Conservation (phyloP, 2,329 filamentous ascomycete genomes). For the Penicillium sp. region DNA sequence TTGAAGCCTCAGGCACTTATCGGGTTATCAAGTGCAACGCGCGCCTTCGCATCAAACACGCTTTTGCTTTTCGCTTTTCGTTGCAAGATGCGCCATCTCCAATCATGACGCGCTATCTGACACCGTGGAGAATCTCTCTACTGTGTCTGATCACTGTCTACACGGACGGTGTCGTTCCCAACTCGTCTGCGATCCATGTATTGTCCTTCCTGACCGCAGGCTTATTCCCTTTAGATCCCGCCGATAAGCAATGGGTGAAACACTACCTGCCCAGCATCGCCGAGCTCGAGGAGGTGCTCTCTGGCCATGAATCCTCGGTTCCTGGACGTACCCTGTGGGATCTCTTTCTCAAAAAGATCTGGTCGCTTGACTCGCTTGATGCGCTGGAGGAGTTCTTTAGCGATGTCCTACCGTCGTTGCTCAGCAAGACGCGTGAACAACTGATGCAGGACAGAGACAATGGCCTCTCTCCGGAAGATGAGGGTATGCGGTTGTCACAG, state of each 20-base stretch:
- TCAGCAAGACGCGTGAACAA: slow-evolving; percentile 61
- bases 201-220: slow-evolving; percentile 74
- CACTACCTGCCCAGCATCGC: slow-evolving; percentile 38
- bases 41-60: slow-evolving; percentile 6
- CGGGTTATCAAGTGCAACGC: slow-evolving; percentile 11
- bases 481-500: slow-evolving; percentile 60
- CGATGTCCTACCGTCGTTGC: slow-evolving; percentile 48
- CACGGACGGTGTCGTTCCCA: slow-evolving; percentile 64
- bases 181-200: slow-evolving; percentile 65
- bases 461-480: slow-evolving; percentile 47
- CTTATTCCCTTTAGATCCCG: slow-evolving; percentile 49
- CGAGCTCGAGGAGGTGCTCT: slow-evolving; percentile 48
- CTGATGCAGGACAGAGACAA: slow-evolving; percentile 53
- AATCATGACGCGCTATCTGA: slow-evolving; percentile 74
- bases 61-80: neutral
- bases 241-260: slow-evolving; percentile 28
- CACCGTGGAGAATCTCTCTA: slow-evolving; percentile 80
- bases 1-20: slow-evolving; percentile 22
- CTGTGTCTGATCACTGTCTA: slow-evolving; percentile 80
- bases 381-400: slow-evolving; percentile 73
- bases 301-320: slow-evolving; percentile 48
- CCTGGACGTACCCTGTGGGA: slow-evolving; percentile 86
- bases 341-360: slow-evolving; percentile 72
- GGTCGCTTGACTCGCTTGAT: slow-evolving; percentile 78
- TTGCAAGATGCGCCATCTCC: slow-evolving; percentile 13